Base-by-base conservation (phyloP, 345 rosid genomes). In the Ailanthus altissimus region DNA sequence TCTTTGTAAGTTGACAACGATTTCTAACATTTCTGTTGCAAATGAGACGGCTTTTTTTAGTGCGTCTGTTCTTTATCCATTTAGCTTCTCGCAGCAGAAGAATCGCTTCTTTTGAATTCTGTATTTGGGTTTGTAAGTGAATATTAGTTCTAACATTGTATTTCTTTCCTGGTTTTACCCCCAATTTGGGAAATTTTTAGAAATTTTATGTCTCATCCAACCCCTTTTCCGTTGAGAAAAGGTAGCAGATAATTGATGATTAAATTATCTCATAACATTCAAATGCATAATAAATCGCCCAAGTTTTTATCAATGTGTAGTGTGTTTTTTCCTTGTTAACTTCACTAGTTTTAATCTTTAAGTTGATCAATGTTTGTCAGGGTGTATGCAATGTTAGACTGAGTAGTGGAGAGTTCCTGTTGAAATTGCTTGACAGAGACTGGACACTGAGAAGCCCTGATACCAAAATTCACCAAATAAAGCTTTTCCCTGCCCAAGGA, bases 381-480 rank as follows among this genome's bases (percentile, higher is more conserved):
- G 74, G 72, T 10, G 72, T 64, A 50, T 40, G 87, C 43, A 78
- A 67, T 11, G 65, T 81, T 18, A 78, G 84, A 81, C 58, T 71
- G 59, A 82, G 71, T 7, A 81, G 82, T 26, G 80, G 80, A 72
- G 85, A 83, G 62, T 79, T 82, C 57, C 12, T 85, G 63, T 75
- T 84, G 6, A 88, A 77, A 72, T 76, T 94, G 83, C 94, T 93
- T 13, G 84, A 88, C 57, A 86, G 98, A 70, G 91, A 75, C 73
- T 93, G 98, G 98, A 81, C 87, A 70, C 75, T 93, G 79, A 84
- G 4, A 3, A 78, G 60, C n/a, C 94, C 97, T 5, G 91, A 87
- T 76, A 63, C 94, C n/a, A 76, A 81, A 72, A 83, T 91, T 82
- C 91, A 94, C 63, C 85, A 84, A 73, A 84, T 93, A 75, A 60